Percentiles rank a stretch among this genome's conserved stretches.
Evolutionary conservation across 2,329 filamentous ascomycete genomes (phyloP).

Genomic region (Ophiostoma montium): DNA sequence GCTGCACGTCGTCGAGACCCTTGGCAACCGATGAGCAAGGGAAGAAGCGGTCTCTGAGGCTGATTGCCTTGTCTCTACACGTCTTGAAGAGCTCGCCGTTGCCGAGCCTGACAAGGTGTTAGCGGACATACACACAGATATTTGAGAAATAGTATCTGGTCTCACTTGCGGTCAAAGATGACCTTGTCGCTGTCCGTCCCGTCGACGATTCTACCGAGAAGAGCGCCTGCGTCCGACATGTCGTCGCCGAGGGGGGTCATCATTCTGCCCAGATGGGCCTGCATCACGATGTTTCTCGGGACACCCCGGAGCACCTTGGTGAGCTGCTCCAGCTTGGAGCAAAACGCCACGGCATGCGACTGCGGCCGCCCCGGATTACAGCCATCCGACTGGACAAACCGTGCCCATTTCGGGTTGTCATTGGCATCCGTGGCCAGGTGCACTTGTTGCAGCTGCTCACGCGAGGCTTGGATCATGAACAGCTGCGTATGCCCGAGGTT

Average conservation of each 20-base stretch:
- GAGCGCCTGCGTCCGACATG: not conserved
- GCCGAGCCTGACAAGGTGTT: conserved; percentile 8
- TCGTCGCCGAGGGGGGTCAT: not conserved
- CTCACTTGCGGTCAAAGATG: conserved; percentile 7
- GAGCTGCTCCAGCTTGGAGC: not conserved
- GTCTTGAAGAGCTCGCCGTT: conserved; percentile 1
- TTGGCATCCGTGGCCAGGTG: not conserved
- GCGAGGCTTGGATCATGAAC: not conserved
- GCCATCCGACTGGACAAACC: not conserved
- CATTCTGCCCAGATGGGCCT: conserved; percentile 3
- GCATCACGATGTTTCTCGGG: not conserved
- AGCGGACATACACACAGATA: not conserved
- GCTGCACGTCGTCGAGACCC: conserved; percentile 6
- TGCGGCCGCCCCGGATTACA: not conserved
- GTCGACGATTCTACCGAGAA: not conserved
- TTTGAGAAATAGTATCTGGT: too few relatives aligned
- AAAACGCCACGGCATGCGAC: not conserved
- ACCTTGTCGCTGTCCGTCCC: not conserved
- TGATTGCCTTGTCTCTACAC: not conserved
- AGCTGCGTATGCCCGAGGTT: not conserved
- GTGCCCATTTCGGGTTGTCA: not conserved
- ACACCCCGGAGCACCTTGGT: not conserved
- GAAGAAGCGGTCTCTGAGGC: conserved; percentile 3
- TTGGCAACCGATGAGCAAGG: conserved; percentile 5
- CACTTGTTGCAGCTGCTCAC: not conserved